A percentile compares a stretch with the other conserved stretches of the same genome.
Conservation (phyloP, 345 rosid species). For the Combretum micranthum region DNA sequence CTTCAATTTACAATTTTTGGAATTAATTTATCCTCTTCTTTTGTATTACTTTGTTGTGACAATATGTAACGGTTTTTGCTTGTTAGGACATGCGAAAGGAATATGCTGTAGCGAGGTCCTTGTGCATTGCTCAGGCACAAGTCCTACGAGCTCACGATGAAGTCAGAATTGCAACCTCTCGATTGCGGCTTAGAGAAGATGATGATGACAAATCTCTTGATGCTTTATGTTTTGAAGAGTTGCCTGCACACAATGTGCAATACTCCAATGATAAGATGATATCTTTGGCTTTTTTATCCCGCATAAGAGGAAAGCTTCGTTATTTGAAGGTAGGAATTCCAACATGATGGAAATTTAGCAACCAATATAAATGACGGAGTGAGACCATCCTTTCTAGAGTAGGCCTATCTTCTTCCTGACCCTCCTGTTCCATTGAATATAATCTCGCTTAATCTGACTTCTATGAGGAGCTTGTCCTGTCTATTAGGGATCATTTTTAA, state of each 20-base stretch:
- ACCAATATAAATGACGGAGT: background rate
- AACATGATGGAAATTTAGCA: background rate
- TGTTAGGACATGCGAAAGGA: constrained; percentile 84
- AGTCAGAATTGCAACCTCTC: constrained; percentile 86
- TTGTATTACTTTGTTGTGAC: constrained; percentile 1
- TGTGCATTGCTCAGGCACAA: constrained; percentile 82
- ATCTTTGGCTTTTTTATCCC: constrained; percentile 49
- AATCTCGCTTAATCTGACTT: too few species aligned
- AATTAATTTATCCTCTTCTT: background rate
- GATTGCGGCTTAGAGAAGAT: constrained; percentile 68
- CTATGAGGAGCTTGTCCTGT: too few species aligned
- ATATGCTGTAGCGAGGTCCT: constrained; percentile 64
- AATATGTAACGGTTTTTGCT: background rate
- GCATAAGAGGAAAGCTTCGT: constrained; percentile 77
- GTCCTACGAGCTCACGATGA: constrained; percentile 82
- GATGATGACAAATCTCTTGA: constrained; percentile 70
- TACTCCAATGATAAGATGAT: constrained; percentile 75
- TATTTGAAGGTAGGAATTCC: constrained; percentile 63
- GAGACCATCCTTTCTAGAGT: too few species aligned
- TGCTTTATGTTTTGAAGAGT: constrained; percentile 66
- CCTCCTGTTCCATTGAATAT: too few species aligned
- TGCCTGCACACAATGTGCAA: constrained; percentile 65
- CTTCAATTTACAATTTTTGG: too few species aligned
- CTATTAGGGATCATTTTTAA: too few species aligned
- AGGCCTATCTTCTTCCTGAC: too few species aligned